Percentiles rank a stretch among this genome's conserved stretches.
Evolutionary conservation across 345 rosid species (phyloP).

Genomic region (Physaria fendleri): DNA sequence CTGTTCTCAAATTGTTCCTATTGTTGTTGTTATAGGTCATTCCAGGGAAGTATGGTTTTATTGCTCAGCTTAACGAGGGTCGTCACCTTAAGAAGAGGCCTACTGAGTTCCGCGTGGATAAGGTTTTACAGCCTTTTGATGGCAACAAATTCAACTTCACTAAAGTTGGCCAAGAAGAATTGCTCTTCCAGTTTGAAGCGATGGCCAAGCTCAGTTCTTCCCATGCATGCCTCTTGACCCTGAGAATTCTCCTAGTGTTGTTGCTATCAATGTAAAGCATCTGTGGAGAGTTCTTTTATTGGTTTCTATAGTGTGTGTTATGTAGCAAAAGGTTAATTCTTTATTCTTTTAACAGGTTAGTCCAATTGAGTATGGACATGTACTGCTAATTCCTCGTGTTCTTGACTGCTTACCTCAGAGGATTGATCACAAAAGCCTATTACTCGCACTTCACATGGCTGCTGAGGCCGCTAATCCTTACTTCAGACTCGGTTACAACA

Average conservation of each 20-base stretch:
- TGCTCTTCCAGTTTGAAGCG: constrained; percentile 95
- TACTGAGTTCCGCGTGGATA: constrained; percentile 90
- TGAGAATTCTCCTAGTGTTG: constrained; percentile 78
- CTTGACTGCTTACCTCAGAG: constrained; percentile 95
- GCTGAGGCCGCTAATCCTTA: constrained; percentile 77
- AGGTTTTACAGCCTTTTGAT: constrained; percentile 96
- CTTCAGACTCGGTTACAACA: constrained; percentile 98
- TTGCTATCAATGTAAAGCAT: constrained; percentile 82
- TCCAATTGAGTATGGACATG: constrained; percentile 98
- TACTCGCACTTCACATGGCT: constrained; percentile 88
- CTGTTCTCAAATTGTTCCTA: neutral
- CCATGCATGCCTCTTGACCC: constrained; percentile 63
- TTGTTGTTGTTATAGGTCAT: constrained; percentile 50
- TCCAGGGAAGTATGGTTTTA: constrained; percentile 82
- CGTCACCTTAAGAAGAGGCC: constrained; percentile 99
- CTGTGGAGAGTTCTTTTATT: neutral
- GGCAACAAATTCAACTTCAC: constrained; percentile 92
- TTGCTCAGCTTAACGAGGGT: constrained; percentile 98
- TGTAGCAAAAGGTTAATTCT: neutral
- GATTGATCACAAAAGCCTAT: constrained; percentile 81
- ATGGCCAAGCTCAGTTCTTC: constrained; percentile 63
- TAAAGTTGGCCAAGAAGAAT: constrained; percentile 96
- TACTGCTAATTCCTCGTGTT: constrained; percentile 88
- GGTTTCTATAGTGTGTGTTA: neutral
- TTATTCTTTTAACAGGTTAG: constrained; percentile 60